Conservation (phyloP, 2,329 filamentous ascomycete species). For the Pyricularia sp. region DNA sequence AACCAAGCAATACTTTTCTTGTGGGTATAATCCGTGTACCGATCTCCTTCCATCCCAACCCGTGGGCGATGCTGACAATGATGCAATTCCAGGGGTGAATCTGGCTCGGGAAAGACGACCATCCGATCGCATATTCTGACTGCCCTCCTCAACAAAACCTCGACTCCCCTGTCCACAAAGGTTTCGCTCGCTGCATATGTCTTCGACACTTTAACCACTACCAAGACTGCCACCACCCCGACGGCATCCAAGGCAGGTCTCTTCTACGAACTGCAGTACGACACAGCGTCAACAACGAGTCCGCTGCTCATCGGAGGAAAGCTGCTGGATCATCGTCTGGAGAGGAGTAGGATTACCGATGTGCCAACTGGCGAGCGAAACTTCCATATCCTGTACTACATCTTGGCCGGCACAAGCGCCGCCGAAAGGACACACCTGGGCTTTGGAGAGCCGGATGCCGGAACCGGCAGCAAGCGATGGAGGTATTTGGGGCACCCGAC, state of each 20-base stretch:
- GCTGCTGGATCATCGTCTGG: conserved; percentile 81
- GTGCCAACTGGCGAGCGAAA: conserved; percentile 94
- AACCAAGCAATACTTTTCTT: conserved; percentile 89
- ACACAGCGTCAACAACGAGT: conserved; percentile 71
- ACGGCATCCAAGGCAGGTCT: conserved; percentile 92
- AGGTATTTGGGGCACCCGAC: conserved; percentile 92
- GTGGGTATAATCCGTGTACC: conserved; percentile 41
- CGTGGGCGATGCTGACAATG: conserved; percentile 15
- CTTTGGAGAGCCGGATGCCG: conserved; percentile 35
- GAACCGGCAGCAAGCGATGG: conserved; percentile 62
- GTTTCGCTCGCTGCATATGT: conserved; percentile 87
- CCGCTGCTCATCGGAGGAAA: conserved; percentile 89
- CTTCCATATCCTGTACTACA: conserved; percentile 92
- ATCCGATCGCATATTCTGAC: conserved; percentile 80
- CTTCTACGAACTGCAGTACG: conserved; percentile 94
- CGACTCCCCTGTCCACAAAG: conserved; percentile 85
- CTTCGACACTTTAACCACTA: conserved; percentile 92
- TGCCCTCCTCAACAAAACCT: conserved; percentile 75
- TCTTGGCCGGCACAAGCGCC: conserved; percentile 79
- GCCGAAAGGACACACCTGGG: conserved; percentile 81
- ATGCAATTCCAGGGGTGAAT: conserved; percentile 60
- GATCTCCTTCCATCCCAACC: neutral
- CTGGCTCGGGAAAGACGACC: conserved; percentile 90
- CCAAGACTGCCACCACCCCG: conserved; percentile 89
- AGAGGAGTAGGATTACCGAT: conserved; percentile 78